Base-by-base conservation (phyloP, 495 filamentous ascomycete genomes). In the Penicillium chermesinum region DNA sequence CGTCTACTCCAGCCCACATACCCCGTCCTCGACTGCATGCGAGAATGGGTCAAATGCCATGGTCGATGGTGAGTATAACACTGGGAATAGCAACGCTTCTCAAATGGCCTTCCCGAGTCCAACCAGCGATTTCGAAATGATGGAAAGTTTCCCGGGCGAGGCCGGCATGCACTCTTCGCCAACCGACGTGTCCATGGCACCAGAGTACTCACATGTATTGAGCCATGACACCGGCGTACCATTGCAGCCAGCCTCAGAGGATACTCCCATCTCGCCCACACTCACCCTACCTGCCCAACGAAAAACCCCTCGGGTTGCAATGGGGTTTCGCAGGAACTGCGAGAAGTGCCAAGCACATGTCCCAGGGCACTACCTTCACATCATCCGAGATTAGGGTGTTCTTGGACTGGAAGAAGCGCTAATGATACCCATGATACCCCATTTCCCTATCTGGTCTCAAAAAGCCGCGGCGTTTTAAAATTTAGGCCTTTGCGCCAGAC, bases 341-440 rank as follows among this genome's bases (percentile, higher is more conserved):
- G 87, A 90, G 44, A 91, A 91, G 67, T 95, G 89, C 63, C 77
- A 75, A 41, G 73, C 73, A 54, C 85, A 81, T 63, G 84, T 91
- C 21, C 89, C 88, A 0, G 89, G 89, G 0, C 89, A 95, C 64
- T 91, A 90, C 55, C 90, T 84, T 56, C 89, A 95, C 65, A 89
- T 91, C 38, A 79, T 88, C 32, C 57, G 61, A 12, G 9, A 12
- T n/a, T n/a, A n/a, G n/a, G n/a, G n/a, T n/a, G n/a, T n/a, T n/a
- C n/a, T n/a, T n/a, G n/a, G n/a, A n/a, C n/a, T n/a, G n/a, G n/a
- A n/a, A n/a, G n/a, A n/a, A n/a, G n/a, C n/a, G n/a, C 25, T 30
- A 10, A 30, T 10, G 25, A 30, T 30, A 30, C 25, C 25, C 35
- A 15, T n/a, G n/a, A 38, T 6, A 5, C n/a, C 13, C n/a, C 35